Conservation (phyloP, 768 basidiomycete genomes). For the Lactarius pseudohatsudake region DNA sequence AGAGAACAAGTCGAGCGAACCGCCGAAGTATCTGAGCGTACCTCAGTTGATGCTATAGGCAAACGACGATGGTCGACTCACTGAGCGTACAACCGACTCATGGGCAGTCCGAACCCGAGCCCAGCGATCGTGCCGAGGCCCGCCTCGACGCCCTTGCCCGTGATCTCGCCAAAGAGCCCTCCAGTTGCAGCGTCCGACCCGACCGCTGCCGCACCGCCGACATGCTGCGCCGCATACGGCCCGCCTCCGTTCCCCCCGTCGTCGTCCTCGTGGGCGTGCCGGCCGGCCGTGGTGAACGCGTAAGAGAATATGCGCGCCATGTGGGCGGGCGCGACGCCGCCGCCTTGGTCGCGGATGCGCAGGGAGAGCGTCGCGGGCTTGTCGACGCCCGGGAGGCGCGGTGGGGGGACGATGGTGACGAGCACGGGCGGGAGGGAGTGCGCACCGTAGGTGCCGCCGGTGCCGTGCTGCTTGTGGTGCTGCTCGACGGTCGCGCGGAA, state of each 20-base stretch:
- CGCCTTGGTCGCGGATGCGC: constrained; percentile 82
- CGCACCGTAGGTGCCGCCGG: constrained; percentile 37
- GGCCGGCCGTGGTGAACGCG: constrained; percentile 84
- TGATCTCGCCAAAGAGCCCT: constrained; percentile 74
- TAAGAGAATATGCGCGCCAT: constrained; percentile 86
- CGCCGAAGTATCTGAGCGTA: constrained; percentile 72
- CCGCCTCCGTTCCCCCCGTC: constrained; percentile 46
- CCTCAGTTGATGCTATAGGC: constrained; percentile 16
- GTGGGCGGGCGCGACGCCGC: constrained; percentile 73
- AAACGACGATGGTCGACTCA: constrained; percentile 32
- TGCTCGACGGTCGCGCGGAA: constrained; percentile 88
- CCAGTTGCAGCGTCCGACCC: constrained; percentile 40
- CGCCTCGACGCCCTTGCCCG: constrained; percentile 71
- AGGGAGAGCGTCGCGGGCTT: constrained; percentile 62
- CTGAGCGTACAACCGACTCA: constrained; percentile 74
- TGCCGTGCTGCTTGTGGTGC: constrained; percentile 48
- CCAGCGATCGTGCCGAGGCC: constrained; percentile 91
- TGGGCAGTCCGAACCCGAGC: constrained; percentile 81
- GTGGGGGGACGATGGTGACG: constrained; percentile 67
- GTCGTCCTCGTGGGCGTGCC: constrained; percentile 38
- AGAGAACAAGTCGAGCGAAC: constrained; percentile 76
- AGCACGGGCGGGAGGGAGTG: constrained; percentile 57
- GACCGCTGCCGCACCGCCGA: constrained; percentile 69
- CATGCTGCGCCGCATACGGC: constrained; percentile 75
- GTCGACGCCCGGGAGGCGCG: constrained; percentile 26